phyloP scores from a whole-genome alignment of 2,329 filamentous ascomycete genomes.

The Penicillium digitatum region DNA sequence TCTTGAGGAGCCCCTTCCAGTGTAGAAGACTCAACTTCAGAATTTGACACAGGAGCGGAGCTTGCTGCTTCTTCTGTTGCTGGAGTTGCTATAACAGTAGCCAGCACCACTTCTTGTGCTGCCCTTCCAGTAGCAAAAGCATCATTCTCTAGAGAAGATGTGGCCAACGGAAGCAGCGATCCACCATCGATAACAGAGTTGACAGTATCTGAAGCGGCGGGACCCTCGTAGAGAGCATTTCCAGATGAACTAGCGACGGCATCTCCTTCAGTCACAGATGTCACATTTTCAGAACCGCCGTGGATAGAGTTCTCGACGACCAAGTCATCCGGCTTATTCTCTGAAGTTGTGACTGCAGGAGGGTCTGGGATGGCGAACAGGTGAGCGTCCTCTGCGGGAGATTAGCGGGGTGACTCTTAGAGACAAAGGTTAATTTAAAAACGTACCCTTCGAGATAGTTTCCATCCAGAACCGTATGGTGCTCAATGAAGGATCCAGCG shows the following conservation, averaged over 20 bases:
- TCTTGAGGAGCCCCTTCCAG: slow-evolving; percentile 2
- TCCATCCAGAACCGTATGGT: slow-evolving; percentile 40
- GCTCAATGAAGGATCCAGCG: slow-evolving; percentile 27
- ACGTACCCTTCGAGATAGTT: slow-evolving; percentile 36
- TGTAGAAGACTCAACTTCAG: slow-evolving; percentile 11
- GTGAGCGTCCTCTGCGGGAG: slow-evolving; percentile 30
- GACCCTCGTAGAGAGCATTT: slow-evolving; percentile 3
- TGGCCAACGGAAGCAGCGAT: background rate
- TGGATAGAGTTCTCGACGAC: slow-evolving; percentile 28
- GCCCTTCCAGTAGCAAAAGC: slow-evolving; percentile 15
- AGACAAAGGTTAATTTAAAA: background rate
- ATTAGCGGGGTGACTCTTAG: slow-evolving; percentile 5
- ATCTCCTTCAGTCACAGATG: slow-evolving; percentile 18
- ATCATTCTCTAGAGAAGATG: slow-evolving; percentile 13
- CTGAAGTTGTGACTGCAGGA: slow-evolving; percentile 15
- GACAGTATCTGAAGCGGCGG: background rate
- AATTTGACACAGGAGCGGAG: slow-evolving; percentile 1
- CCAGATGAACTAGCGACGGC: slow-evolving; percentile 30
- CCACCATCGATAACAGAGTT: background rate
- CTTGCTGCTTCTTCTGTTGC: slow-evolving; percentile 14
- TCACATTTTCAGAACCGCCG: slow-evolving; percentile 22
- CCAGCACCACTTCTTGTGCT: slow-evolving; percentile 29
- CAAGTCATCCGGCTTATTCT: slow-evolving; percentile 32
- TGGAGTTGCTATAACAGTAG: slow-evolving; percentile 8
- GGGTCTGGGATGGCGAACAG: slow-evolving; percentile 38